Base-by-base conservation (phyloP, 768 basidiomycete genomes). In the Chlorophyllum brunneum region DNA sequence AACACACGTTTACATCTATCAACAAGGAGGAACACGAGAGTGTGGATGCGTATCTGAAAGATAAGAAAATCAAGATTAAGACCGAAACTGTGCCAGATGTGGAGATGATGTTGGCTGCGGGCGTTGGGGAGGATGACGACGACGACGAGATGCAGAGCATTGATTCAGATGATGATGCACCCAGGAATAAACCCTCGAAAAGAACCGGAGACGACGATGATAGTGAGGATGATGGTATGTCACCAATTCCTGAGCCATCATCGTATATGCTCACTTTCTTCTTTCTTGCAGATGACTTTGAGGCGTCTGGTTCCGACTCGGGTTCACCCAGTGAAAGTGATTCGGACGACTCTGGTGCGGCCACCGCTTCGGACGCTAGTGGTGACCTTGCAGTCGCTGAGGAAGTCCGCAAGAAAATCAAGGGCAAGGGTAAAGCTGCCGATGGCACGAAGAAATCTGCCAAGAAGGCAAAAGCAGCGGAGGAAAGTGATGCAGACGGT, bases 1-100 rank as follows among this genome's bases (percentile, higher is more conserved):
- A 95, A 61, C 82, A 89, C 66, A 87, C 82, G 16, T 99, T 99
- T 69, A 89, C 89, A 1, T 89, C 92, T 2, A 86, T 99, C 69
- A 90, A 90, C 70, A 98, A 95, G 70, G 95, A 98, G 64, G 97
- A 99, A 63, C 87, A 93, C 58, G 88, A 89, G 54, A 77, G 82
- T 11, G 88, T 91, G 27, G 90, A 93, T 62, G 75, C 80, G 18
- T 98, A 91, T 67, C 70, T 99, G 59, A 83, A 84, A 61, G 85
- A 88, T 24, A 95, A 97, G 77, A 95, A 94, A 69, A 81, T 98
- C 58, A 82, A 85, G 60, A 81, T 95, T 57, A 97, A 97, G 81
- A 95, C 92, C 67, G 93, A 95, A 79, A 92, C 94, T 81, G 81
- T 88, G 47, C 86, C 89, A 11, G 95, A 97, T 62, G 85, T 85